Evolutionary conservation across 2,329 filamentous ascomycete genomes (phyloP).

Genomic region (Cladosporium velox): DNA sequence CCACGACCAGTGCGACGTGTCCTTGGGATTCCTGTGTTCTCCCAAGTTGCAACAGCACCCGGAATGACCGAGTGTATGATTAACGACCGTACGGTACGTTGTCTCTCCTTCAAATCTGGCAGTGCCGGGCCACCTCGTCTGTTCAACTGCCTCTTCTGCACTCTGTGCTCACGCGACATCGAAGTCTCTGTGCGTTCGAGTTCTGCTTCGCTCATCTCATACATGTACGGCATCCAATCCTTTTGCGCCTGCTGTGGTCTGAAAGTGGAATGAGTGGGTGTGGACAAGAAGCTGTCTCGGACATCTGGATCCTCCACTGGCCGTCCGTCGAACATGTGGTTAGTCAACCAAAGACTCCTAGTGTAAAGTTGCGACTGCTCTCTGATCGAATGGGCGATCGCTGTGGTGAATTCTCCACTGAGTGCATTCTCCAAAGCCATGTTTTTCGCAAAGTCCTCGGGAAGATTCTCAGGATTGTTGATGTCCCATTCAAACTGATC

Average conservation of each 20-base stretch:
- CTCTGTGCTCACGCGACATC: slow-evolving; percentile 87
- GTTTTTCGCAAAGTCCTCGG: slow-evolving; percentile 87
- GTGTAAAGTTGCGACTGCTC: slow-evolving; percentile 96
- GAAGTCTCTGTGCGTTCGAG: slow-evolving; percentile 88
- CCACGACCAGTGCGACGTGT: slow-evolving; percentile 45
- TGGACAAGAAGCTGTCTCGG: slow-evolving; percentile 78
- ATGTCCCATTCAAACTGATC: slow-evolving; percentile 99
- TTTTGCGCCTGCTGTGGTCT: slow-evolving; percentile 89
- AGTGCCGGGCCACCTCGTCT: slow-evolving; percentile 86
- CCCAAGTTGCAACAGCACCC: slow-evolving; percentile 75
- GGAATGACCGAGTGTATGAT: slow-evolving; percentile 91
- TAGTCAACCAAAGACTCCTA: slow-evolving; percentile 86
- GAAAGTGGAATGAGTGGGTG: slow-evolving; percentile 80
- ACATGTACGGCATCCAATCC: slow-evolving; percentile 90
- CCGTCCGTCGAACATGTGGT: slow-evolving; percentile 91
- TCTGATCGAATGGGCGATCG: slow-evolving; percentile 95
- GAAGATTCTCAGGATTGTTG: slow-evolving; percentile 89
- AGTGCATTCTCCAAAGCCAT: slow-evolving; percentile 90
- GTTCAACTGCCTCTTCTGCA: slow-evolving; percentile 94
- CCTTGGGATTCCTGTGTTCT: slow-evolving; percentile 87
- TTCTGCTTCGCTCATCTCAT: slow-evolving; percentile 88
- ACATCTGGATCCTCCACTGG: slow-evolving; percentile 92
- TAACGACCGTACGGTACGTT: slow-evolving; percentile 87
- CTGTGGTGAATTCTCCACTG: slow-evolving; percentile 93
- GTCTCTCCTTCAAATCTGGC: slow-evolving; percentile 93